Base-by-base conservation (phyloP, 2,329 filamentous ascomycete species). In the Fusarium drepaniforme region DNA sequence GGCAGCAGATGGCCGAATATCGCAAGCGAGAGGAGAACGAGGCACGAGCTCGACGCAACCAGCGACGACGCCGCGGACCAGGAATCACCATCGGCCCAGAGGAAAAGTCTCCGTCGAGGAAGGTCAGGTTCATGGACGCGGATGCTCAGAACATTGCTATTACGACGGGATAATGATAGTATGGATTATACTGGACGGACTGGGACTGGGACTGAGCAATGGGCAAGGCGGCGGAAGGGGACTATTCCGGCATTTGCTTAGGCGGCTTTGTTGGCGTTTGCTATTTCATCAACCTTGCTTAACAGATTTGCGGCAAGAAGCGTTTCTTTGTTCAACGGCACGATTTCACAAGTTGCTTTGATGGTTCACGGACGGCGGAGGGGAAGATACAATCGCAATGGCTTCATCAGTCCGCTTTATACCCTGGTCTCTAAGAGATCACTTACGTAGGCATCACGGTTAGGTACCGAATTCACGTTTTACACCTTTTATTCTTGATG, bases 1-100 rank as follows among this genome's bases (percentile, higher is more conserved):
- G 86, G 67, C 88, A 90, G 80, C 91, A 93, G 80, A 86, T 93
- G 77, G 87, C 87, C 12, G 90, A 91, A 56, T 93, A 92, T 79
- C 87, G 84, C 73, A 90, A 87, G 75, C 86, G 91, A 25, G 90
- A 92, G 76, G 89, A 90, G 77, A 86, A 85, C 58, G 90, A 93
- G 67, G 90, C 90, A 5, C 85, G 91, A 59, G 87, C 88, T 0
- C 85, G 82, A 73, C 85, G 91, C 67, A 92, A 82, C 73, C 86
- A 88, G 78, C 85, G 87, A 58, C 84, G 90, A 53, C 84, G 86
- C 11, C 82, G 78, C 9, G 82, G 80, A 33, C 78, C 77, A 12
- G 77, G 68, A 38, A 74, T 72, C 64, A 74, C 72, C 66, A 67
- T 78, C 40, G 72, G 80, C 63, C 61, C 81, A 7, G 71, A 75